phyloP scores from a whole-genome alignment of 768 basidiomycete genomes.

The Glaciozyma martinii region DNA sequence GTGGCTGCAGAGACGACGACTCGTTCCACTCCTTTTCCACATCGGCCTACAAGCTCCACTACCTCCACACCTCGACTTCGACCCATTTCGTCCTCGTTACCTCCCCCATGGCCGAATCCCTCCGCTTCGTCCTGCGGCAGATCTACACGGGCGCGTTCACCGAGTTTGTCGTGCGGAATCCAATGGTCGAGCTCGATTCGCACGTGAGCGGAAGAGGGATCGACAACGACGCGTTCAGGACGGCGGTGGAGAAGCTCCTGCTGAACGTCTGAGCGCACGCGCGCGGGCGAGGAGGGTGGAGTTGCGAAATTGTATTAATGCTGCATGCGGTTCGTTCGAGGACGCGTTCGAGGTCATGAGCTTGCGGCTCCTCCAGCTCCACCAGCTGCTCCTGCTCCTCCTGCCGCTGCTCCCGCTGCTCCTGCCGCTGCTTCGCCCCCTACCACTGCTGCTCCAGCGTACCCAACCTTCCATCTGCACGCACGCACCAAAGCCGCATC shows the following conservation, averaged over 20 bases:
- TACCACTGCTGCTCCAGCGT: not conserved
- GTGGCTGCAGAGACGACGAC: conserved; percentile 58
- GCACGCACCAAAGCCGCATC: not conserved
- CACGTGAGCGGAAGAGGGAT: conserved; percentile 59
- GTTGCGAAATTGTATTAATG: too few relatives aligned
- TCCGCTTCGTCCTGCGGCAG: conserved; percentile 72
- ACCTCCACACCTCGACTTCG: conserved; percentile 81
- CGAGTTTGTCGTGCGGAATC: conserved; percentile 88
- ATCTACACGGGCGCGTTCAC: conserved; percentile 89
- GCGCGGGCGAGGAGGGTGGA: not conserved
- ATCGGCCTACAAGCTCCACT: conserved; percentile 82
- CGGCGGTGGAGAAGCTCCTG: conserved; percentile 59
- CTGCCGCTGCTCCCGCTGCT: not conserved
- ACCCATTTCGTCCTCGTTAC: conserved; percentile 93
- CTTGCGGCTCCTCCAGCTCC: not conserved
- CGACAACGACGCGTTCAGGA: conserved; percentile 84
- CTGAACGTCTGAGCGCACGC: not conserved
- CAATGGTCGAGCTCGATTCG: conserved; percentile 63
- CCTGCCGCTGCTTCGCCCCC: not conserved
- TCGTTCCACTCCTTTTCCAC: conserved; percentile 84
- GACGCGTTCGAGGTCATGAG: not conserved
- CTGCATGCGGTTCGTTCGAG: not conserved
- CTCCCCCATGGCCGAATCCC: conserved; percentile 41
- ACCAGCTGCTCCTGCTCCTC: not conserved
- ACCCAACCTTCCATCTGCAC: conserved; percentile 27